Percentiles rank a stretch among this genome's conserved stretches.
Conservation (phyloP, 2,329 filamentous ascomycete species). For the Epichloe bromicola region DNA sequence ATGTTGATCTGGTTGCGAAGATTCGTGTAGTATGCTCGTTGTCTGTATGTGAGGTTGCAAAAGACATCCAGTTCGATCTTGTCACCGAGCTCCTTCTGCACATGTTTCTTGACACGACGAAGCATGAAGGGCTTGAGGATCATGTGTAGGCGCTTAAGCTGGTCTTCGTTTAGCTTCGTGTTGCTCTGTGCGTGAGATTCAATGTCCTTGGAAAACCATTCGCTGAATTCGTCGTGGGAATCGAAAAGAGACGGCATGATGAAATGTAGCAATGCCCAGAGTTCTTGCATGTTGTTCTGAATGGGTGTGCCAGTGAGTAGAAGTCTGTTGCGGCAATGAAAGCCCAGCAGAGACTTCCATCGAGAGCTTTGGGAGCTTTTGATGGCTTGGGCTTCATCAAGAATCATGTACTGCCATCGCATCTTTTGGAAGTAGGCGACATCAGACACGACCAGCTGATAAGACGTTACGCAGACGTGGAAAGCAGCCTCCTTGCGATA, state of each 20-base stretch:
- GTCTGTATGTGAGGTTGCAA: slow-evolving; percentile 92
- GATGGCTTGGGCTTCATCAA: slow-evolving; percentile 97
- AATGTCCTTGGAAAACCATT: slow-evolving; percentile 92
- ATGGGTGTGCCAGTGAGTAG: slow-evolving; percentile 93
- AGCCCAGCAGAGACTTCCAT: slow-evolving; percentile 90
- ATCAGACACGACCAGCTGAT: slow-evolving; percentile 92
- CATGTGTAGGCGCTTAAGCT: slow-evolving; percentile 94
- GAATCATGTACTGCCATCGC: slow-evolving; percentile 99
- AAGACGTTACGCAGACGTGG: slow-evolving; percentile 92
- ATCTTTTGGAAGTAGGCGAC: slow-evolving; percentile 98
- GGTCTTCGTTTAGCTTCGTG: slow-evolving; percentile 98
- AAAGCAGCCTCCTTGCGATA: slow-evolving; percentile 90
- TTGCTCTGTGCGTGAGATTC: slow-evolving; percentile 98
- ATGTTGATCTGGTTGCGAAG: slow-evolving; percentile 95
- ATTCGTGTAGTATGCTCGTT: slow-evolving; percentile 85
- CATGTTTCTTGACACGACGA: slow-evolving; percentile 98
- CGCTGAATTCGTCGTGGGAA: slow-evolving; percentile 83
- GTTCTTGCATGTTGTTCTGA: slow-evolving; percentile 99
- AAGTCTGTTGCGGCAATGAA: slow-evolving; percentile 89
- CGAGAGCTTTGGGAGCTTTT: slow-evolving; percentile 93
- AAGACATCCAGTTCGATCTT: slow-evolving; percentile 96
- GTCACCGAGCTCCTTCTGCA: slow-evolving; percentile 96
- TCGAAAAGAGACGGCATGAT: slow-evolving; percentile 99
- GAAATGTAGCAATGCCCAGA: slow-evolving; percentile 96
- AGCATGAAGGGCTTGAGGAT: slow-evolving; percentile 99